These are phyloP conservation scores for Ichthyophthirius multifiliis DNA, from an alignment of 169 alveolate genomes.

Conservation along the genomic window DNA sequence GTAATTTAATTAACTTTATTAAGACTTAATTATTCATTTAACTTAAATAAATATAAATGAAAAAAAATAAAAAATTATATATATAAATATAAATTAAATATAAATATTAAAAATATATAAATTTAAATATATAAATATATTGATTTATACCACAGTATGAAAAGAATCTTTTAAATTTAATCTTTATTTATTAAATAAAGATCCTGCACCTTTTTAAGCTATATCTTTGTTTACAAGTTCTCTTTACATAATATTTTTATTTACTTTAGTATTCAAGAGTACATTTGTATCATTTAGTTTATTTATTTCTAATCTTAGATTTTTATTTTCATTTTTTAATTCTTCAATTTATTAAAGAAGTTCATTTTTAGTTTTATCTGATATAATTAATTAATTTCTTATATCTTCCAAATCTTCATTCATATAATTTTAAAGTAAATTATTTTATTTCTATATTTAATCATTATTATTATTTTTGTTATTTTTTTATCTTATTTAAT, in stretches of 20 bases:
- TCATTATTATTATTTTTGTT: background rate
- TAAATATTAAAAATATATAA: no score
- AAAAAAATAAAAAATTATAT: background rate
- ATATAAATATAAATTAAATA: background rate
- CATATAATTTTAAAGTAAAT: background rate
- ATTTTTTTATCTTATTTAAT: background rate
- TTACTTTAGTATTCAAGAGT: background rate
- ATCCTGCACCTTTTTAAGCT: background rate
- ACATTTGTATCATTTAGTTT: background rate
- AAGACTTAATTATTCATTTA: background rate
- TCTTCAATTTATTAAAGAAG: background rate
- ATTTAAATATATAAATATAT: no score
- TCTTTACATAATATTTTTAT: background rate
- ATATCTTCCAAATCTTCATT: background rate
- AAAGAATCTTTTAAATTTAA: background rate
- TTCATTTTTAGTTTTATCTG: background rate
- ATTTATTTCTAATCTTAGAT: background rate
- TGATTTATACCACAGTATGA: background rate
- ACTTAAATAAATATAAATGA: background rate
- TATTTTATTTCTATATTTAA: background rate
- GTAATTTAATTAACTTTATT: background rate
- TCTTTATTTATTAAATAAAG: background rate
- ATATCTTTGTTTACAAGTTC: slow-evolving; percentile 2
- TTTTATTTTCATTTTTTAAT: background rate
- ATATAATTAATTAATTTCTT: background rate